A percentile compares a stretch with the other conserved stretches of the same genome.
Conservation (phyloP, 2,329 filamentous ascomycete species). For the Hypoxylon sp. region DNA sequence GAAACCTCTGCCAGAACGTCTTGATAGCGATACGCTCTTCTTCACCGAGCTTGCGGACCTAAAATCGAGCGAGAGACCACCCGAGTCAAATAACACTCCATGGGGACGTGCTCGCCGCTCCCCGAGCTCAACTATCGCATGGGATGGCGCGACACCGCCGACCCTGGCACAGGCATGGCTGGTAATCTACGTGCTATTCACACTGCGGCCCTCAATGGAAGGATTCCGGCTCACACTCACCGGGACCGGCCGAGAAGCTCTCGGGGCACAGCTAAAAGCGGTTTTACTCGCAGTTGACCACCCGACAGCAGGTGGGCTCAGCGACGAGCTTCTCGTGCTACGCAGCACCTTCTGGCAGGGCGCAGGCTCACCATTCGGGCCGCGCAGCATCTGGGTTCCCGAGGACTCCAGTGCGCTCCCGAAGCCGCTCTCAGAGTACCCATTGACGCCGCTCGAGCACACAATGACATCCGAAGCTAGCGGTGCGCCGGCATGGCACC, state of each 20-base stretch:
- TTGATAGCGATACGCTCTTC: slow-evolving; percentile 57
- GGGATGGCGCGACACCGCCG: slow-evolving; percentile 60
- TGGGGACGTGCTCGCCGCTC: slow-evolving; percentile 71
- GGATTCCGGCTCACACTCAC: slow-evolving; percentile 63
- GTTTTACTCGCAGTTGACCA: slow-evolving; percentile 67
- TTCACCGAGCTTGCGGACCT: slow-evolving; percentile 64
- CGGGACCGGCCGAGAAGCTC: slow-evolving; percentile 56
- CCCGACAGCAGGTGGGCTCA: slow-evolving; percentile 55
- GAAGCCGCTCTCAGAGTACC: slow-evolving; percentile 62
- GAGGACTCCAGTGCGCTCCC: slow-evolving; percentile 52
- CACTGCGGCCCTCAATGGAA: slow-evolving; percentile 64
- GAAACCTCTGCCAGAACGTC: slow-evolving; percentile 53
- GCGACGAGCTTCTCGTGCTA: slow-evolving; percentile 59
- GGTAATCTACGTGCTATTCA: slow-evolving; percentile 67
- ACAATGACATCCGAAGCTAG: slow-evolving; percentile 58
- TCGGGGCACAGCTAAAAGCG: slow-evolving; percentile 59
- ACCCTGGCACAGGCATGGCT: slow-evolving; percentile 68
- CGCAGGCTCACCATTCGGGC: slow-evolving; percentile 76
- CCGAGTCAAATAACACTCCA: slow-evolving; percentile 67
- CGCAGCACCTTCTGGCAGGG: slow-evolving; percentile 78
- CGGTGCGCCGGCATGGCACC: slow-evolving; percentile 69
- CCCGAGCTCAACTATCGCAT: slow-evolving; percentile 62
- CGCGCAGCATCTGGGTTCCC: slow-evolving; percentile 73
- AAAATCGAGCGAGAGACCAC: slow-evolving; percentile 65
- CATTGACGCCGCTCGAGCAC: slow-evolving; percentile 65